These are phyloP conservation scores for Aspergillus asperescens DNA, from an alignment of 495 filamentous ascomycete species.

Conservation along the genomic window DNA sequence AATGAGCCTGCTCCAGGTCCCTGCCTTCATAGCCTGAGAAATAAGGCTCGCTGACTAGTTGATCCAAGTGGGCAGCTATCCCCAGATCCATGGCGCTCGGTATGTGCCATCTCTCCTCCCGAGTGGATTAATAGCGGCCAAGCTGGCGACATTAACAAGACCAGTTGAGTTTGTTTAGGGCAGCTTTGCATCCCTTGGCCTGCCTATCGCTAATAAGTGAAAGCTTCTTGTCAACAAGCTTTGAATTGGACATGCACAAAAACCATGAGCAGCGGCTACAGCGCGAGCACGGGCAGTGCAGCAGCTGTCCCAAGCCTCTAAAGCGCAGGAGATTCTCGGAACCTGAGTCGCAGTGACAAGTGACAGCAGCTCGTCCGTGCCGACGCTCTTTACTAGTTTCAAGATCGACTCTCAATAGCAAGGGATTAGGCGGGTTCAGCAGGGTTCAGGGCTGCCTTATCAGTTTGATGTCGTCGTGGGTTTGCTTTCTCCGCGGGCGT, in stretches of 20 bases:
- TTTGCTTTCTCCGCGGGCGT: slow-evolving; percentile 2
- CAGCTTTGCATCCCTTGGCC: background rate
- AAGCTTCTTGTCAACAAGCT: slow-evolving; percentile 6
- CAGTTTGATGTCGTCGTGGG: background rate
- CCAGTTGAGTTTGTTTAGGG: too few relatives aligned
- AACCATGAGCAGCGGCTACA: background rate
- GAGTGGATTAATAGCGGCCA: too few relatives aligned
- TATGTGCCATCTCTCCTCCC: too few relatives aligned
- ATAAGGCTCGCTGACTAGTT: too few relatives aligned
- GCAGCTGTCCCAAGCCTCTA: background rate
- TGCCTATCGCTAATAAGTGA: background rate
- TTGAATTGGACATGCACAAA: background rate
- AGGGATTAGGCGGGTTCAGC: background rate
- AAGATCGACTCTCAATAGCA: background rate
- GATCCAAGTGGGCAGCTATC: too few relatives aligned
- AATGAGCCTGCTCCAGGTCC: too few relatives aligned
- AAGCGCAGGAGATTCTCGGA: background rate
- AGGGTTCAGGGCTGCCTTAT: background rate
- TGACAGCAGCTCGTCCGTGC: too few relatives aligned
- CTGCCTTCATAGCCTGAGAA: too few relatives aligned
- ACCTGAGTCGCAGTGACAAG: background rate
- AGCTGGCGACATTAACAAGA: too few relatives aligned
- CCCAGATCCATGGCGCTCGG: too few relatives aligned
- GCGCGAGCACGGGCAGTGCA: background rate
- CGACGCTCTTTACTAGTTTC: too few relatives aligned